Conservation (phyloP, 2,329 filamentous ascomycete species). For the Xylaria sp. region DNA sequence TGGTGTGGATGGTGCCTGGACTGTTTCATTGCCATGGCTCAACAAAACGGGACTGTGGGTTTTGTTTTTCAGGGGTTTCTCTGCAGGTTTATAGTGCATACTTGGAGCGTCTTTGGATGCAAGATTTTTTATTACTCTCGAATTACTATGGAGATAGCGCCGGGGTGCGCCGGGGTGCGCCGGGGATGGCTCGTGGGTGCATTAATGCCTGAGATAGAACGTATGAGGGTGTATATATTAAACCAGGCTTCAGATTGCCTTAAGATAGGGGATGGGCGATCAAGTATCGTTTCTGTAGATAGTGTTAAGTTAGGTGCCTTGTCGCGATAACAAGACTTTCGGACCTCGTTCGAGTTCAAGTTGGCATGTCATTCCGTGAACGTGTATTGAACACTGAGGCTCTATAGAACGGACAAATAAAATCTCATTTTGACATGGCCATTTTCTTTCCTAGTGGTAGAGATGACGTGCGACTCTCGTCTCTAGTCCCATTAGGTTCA, state of each 20-base stretch:
- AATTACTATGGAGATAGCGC: not conserved
- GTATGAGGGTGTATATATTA: not conserved
- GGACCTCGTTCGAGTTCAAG: not conserved
- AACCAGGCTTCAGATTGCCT: constrained; percentile 13
- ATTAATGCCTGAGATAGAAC: constrained; percentile 2
- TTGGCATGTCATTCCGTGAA: not conserved
- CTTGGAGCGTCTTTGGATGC: constrained; percentile 9
- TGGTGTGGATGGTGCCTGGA: constrained; percentile 31
- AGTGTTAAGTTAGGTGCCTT: not conserved
- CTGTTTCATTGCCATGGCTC: constrained; percentile 14
- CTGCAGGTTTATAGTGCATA: constrained; percentile 13
- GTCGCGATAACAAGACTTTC: not conserved
- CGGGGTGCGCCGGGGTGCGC: not conserved
- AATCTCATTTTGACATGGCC: not conserved
- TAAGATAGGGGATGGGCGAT: not conserved
- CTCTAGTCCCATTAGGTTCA: not conserved
- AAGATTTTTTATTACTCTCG: constrained; percentile 3
- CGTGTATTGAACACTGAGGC: not conserved
- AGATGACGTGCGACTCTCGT: not conserved
- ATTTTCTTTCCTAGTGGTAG: not conserved
- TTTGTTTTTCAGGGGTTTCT: constrained; percentile 7
- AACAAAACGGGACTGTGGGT: constrained; percentile 1
- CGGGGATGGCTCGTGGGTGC: not conserved
- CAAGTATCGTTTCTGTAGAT: not conserved
- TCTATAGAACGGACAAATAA: not conserved